These are phyloP conservation scores for Phytophthora parvispora DNA, from an alignment of 352 stramenopile species.

Conservation along the genomic window DNA sequence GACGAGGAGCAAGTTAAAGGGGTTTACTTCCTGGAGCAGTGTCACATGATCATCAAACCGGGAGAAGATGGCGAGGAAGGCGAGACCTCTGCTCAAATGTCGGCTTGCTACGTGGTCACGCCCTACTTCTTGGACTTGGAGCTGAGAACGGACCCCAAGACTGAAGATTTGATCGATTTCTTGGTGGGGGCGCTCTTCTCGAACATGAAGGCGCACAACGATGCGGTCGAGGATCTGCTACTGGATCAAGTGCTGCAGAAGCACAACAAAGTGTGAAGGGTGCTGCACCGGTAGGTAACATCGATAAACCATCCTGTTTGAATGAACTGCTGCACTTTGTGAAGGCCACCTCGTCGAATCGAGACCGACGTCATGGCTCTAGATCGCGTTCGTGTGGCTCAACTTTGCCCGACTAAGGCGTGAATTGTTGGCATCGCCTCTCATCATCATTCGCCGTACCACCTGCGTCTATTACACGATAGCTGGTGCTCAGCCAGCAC, in stretches of 20 bases:
- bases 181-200: constrained; percentile 31
- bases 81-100: constrained; percentile 42
- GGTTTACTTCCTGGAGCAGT: constrained; percentile 55
- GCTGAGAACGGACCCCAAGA: constrained; percentile 22
- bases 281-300: no score
- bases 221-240: constrained; percentile 50
- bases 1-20: constrained; percentile 42
- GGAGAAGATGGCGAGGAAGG: constrained; percentile 9
- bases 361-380: no score
- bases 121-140: constrained; percentile 37
- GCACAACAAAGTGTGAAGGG: background rate
- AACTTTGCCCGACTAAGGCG: background rate
- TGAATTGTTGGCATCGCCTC: background rate
- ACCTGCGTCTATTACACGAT: no score
- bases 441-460: background rate
- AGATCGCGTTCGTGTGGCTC: background rate
- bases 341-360: background rate
- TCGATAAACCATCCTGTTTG: background rate
- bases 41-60: constrained; percentile 56
- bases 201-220: constrained; percentile 35
- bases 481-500: no score
- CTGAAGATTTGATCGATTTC: constrained; percentile 41
- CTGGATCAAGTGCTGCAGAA: constrained; percentile 16
- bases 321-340: background rate
- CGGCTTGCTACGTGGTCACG: constrained; percentile 52